Evolutionary conservation across 345 rosid species (phyloP).

Genomic region (Brassica carinata): DNA sequence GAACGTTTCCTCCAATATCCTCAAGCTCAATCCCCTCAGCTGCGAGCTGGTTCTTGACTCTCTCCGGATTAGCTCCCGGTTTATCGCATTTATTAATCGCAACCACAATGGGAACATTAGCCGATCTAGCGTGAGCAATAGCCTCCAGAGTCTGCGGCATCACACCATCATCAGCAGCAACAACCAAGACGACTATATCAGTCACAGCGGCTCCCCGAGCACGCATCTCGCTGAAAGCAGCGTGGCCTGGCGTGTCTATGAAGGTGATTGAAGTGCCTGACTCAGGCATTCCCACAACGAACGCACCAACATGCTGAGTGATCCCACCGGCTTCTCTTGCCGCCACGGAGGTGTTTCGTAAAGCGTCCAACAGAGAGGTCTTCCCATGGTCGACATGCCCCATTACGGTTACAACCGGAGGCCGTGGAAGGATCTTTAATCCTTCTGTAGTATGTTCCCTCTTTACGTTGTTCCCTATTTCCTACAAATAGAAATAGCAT

Average conservation of each 20-base stretch:
- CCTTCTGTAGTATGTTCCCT: slow-evolving; percentile 80
- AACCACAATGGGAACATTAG: slow-evolving; percentile 88
- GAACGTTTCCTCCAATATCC: slow-evolving; percentile 93
- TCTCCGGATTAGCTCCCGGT: slow-evolving; percentile 77
- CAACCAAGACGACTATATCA: slow-evolving; percentile 90
- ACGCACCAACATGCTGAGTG: slow-evolving; percentile 96
- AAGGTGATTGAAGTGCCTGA: slow-evolving; percentile 90
- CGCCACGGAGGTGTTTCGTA: slow-evolving; percentile 84
- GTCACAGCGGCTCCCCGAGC: slow-evolving; percentile 98
- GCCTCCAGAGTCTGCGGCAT: slow-evolving; percentile 99
- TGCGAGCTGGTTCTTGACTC: slow-evolving; percentile 83
- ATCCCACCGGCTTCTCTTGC: slow-evolving; percentile 97
- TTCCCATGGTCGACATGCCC: slow-evolving; percentile 99
- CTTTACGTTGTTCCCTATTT: slow-evolving; percentile 71
- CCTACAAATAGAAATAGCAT: slow-evolving; percentile 47
- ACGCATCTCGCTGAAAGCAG: slow-evolving; percentile 94
- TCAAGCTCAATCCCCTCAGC: slow-evolving; percentile 82
- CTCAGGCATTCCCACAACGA: slow-evolving; percentile 75
- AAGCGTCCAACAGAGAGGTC: slow-evolving; percentile 88
- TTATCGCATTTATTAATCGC: slow-evolving; percentile 93
- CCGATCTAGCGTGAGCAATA: slow-evolving; percentile 80
- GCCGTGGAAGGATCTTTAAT: slow-evolving; percentile 60
- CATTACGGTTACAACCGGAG: slow-evolving; percentile 91
- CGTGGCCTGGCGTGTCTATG: slow-evolving; percentile 95
- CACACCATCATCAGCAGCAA: slow-evolving; percentile 96